phyloP scores from a whole-genome alignment of 2,329 filamentous ascomycete genomes.

The Ampelomyces quisqualis region DNA sequence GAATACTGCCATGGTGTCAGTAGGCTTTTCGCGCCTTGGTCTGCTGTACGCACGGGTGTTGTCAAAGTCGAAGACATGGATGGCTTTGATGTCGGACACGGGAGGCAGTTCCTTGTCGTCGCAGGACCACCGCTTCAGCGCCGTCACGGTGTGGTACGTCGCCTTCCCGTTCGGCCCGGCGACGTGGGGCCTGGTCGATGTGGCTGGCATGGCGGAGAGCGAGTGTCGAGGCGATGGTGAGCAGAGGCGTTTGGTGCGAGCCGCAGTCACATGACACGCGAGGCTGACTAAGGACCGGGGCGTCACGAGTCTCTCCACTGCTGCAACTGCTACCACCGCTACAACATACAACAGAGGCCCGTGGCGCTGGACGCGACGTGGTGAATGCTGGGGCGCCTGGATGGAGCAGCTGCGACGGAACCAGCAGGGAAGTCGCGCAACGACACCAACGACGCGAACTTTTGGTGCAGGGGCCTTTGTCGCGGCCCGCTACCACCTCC shows the following conservation, averaged over 20 bases:
- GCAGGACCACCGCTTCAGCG: slow-evolving; percentile 81
- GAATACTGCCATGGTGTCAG: slow-evolving; percentile 64
- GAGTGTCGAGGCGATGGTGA: slow-evolving; percentile 21
- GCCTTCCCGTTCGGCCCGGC: slow-evolving; percentile 31
- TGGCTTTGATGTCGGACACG: slow-evolving; percentile 68
- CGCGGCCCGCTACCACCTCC: slow-evolving; percentile 22
- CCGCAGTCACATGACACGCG: too few relatives aligned
- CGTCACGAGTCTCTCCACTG: too few relatives aligned
- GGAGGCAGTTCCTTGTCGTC: slow-evolving; percentile 71
- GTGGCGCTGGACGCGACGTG: slow-evolving; percentile 2
- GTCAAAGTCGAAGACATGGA: slow-evolving; percentile 98
- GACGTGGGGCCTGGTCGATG: slow-evolving; percentile 33
- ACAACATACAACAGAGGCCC: background rate
- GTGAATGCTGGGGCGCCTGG: too few relatives aligned
- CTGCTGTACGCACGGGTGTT: slow-evolving; percentile 70
- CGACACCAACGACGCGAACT: too few relatives aligned
- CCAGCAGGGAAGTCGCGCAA: too few relatives aligned
- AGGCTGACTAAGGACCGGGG: background rate
- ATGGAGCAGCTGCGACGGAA: too few relatives aligned
- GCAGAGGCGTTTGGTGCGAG: slow-evolving; percentile 20
- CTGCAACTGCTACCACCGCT: background rate
- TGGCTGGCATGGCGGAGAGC: slow-evolving; percentile 35
- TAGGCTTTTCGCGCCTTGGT: slow-evolving; percentile 2
- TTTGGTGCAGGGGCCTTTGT: slow-evolving; percentile 11
- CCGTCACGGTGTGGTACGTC: slow-evolving; percentile 62